Evolutionary conservation across 331 rosid genomes (phyloP).

Genomic region (Stylosanthes scabra): DNA sequence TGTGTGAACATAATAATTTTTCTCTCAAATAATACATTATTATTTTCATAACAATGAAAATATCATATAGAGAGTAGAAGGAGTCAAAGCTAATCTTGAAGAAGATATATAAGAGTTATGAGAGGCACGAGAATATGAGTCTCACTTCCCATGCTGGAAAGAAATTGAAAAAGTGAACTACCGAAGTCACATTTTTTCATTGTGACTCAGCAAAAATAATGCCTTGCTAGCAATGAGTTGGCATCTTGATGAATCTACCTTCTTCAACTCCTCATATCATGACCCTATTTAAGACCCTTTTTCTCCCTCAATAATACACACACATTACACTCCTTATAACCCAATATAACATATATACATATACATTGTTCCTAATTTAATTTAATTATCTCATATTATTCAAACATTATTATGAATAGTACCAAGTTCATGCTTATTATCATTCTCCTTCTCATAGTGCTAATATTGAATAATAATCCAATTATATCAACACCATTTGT

Average conservation of each 20-base stretch:
- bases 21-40: not conserved
- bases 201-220: conserved; percentile 35
- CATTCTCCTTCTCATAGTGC: conserved; percentile 40
- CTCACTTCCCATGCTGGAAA: not conserved
- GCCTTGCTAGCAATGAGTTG: conserved; percentile 59
- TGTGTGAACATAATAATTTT: too few relatives aligned
- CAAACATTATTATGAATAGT: conserved; percentile 21
- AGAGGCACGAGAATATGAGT: conserved; percentile 49
- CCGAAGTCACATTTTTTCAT: conserved; percentile 31
- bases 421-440: conserved; percentile 39
- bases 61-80: not conserved
- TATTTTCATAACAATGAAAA: not conserved
- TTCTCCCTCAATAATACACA: conserved; percentile 8
- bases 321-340: not conserved
- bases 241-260: conserved; percentile 42
- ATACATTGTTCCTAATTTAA: conserved; percentile 11
- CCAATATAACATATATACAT: not conserved
- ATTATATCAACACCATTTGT: not conserved
- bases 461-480: conserved; percentile 40
- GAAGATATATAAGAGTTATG: conserved; percentile 35
- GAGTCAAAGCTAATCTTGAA: conserved; percentile 24
- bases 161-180: conserved; percentile 47
- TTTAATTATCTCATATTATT: too few relatives aligned
- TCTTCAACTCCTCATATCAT: conserved; percentile 49
- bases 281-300: conserved; percentile 65